A percentile compares a stretch with the other conserved stretches of the same genome.
phyloP scores from a whole-genome alignment of 345 rosid species.

The Populus davidiana region DNA sequence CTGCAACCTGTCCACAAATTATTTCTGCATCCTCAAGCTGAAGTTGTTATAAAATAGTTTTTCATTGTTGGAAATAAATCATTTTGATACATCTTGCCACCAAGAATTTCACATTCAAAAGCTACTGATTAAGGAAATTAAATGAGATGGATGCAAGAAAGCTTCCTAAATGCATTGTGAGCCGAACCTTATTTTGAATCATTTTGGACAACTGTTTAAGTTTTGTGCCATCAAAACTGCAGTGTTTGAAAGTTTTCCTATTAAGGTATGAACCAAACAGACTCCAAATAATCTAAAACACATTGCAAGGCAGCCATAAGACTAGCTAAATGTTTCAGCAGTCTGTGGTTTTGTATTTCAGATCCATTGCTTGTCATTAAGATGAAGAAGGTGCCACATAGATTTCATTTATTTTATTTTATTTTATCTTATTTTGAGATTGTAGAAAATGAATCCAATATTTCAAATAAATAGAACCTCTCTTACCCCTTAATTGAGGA shows the following conservation, averaged over 20 bases:
- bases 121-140: too few relatives aligned
- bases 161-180: too few relatives aligned
- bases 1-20: constrained; percentile 90
- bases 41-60: constrained; percentile 21
- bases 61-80: constrained; percentile 10
- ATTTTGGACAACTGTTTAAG: too few relatives aligned
- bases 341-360: background rate
- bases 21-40: constrained; percentile 64
- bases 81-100: too few relatives aligned
- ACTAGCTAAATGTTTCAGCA: background rate
- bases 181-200: too few relatives aligned
- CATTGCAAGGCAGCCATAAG: background rate
- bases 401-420: background rate
- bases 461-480: constrained; percentile 11
- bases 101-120: too few relatives aligned
- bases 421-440: background rate
- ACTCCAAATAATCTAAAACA: background rate
- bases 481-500: constrained; percentile 48
- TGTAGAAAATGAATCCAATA: background rate
- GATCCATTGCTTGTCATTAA: background rate
- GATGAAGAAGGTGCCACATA: background rate
- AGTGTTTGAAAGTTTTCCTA: too few relatives aligned
- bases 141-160: too few relatives aligned
- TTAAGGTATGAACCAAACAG: background rate
- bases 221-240: too few relatives aligned